Evolutionary conservation across 2,329 filamentous ascomycete genomes (phyloP).

Genomic region (Trichocomaceae sp.): DNA sequence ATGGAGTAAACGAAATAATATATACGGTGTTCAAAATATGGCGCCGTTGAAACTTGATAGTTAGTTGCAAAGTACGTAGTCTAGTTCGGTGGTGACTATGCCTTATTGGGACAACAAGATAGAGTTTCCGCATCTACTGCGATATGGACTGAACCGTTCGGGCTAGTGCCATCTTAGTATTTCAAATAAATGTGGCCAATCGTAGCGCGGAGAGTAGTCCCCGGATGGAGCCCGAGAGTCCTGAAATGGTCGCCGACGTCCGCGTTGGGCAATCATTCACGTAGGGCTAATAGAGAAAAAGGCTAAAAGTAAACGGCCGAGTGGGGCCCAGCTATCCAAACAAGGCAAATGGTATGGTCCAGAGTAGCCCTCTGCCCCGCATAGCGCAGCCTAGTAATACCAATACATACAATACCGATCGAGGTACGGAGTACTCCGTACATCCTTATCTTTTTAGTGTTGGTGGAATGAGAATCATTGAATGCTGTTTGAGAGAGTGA

Average conservation of each 20-base stretch:
- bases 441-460: no score
- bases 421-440: no score
- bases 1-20: no score
- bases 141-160: conserved; percentile 5
- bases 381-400: not conserved
- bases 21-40: no score
- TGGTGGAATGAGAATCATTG: no score
- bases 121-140: conserved; percentile 7
- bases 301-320: no score
- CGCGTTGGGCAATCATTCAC: not conserved
- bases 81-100: no score
- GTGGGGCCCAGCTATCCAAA: not conserved
- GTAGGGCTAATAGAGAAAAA: conserved; percentile 6
- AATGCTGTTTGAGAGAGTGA: no score
- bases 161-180: conserved; percentile 5
- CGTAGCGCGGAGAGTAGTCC: not conserved
- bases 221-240: conserved; percentile 13
- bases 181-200: conserved; percentile 12
- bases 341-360: conserved; percentile 2
- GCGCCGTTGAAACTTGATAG: no score
- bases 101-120: conserved; percentile 2
- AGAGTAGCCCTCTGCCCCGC: not conserved
- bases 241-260: conserved; percentile 12
- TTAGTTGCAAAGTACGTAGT: no score
- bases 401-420: not conserved